Conservation (phyloP, 768 basidiomycete species). For the Podaxis pistillaris region DNA sequence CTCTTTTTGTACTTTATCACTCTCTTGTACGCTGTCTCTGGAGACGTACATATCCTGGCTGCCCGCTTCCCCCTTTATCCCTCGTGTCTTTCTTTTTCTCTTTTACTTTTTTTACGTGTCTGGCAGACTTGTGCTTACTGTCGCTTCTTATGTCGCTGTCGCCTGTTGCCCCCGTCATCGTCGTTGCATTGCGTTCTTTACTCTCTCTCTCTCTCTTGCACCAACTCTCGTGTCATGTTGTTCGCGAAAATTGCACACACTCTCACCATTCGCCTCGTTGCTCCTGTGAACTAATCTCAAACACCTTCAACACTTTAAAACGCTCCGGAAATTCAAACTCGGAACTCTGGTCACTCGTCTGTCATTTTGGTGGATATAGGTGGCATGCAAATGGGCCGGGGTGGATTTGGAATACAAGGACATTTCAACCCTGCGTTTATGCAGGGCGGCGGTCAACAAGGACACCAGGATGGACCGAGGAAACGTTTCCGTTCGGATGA, state of each 20-base stretch:
- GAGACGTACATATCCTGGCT: slow-evolving; percentile 1
- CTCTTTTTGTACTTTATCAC: slow-evolving; percentile 18
- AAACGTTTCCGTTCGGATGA: slow-evolving; percentile 59
- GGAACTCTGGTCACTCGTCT: neutral
- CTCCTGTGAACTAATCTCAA: neutral
- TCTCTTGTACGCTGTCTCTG: neutral
- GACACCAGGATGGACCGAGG: slow-evolving; percentile 41
- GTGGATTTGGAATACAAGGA: slow-evolving; percentile 45
- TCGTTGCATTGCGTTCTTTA: slow-evolving; percentile 15
- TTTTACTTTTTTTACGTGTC: slow-evolving; percentile 19
- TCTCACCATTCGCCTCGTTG: neutral
- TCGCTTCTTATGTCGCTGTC: slow-evolving; percentile 15
- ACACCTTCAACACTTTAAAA: slow-evolving; percentile 1
- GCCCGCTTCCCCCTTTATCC: slow-evolving; percentile 13
- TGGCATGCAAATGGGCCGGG: slow-evolving; percentile 50
- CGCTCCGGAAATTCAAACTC: slow-evolving; percentile 27
- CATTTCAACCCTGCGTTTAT: slow-evolving; percentile 80
- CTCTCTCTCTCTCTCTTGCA: neutral
- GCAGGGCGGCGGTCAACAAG: slow-evolving; percentile 38
- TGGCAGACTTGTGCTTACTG: slow-evolving; percentile 42
- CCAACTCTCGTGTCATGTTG: slow-evolving; percentile 15
- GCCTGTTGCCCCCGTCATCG: neutral
- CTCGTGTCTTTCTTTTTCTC: slow-evolving; percentile 21
- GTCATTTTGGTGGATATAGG: slow-evolving; percentile 24
- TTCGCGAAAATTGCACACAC: slow-evolving; percentile 16